Conservation (phyloP, 2,329 filamentous ascomycete species). For the Pseudogymnoascus sp. region DNA sequence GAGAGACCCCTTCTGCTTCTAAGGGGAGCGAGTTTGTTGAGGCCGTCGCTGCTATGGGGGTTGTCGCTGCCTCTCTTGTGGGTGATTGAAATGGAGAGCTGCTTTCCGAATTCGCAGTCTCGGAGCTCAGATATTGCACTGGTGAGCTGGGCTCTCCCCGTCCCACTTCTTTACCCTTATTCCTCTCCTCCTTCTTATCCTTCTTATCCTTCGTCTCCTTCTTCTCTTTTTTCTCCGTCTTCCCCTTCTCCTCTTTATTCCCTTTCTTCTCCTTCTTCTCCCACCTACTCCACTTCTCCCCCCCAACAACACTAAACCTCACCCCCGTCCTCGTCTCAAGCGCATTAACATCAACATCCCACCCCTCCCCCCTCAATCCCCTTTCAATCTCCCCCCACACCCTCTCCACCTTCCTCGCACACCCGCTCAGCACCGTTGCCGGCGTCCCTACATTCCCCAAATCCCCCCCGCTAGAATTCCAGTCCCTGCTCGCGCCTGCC, state of each 20-base stretch:
- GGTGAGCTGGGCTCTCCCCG: neutral
- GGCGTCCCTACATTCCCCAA: neutral
- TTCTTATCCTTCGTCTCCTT: too few relatives aligned
- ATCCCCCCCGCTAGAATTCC: neutral
- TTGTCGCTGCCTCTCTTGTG: neutral
- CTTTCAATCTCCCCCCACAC: constrained; percentile 16
- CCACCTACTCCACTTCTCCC: too few relatives aligned
- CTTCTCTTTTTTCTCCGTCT: too few relatives aligned
- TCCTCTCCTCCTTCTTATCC: neutral
- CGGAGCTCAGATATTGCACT: neutral
- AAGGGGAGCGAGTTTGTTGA: neutral
- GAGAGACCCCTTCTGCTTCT: neutral
- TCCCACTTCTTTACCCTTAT: neutral
- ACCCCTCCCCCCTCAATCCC: constrained; percentile 43
- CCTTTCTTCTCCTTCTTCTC: too few relatives aligned
- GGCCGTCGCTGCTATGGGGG: neutral
- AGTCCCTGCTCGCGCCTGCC: too few relatives aligned
- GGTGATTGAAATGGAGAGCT: neutral
- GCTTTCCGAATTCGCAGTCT: neutral
- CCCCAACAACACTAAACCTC: constrained; percentile 23
- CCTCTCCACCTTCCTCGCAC: neutral
- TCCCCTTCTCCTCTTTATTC: too few relatives aligned
- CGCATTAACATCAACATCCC: constrained; percentile 56
- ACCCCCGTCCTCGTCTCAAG: constrained; percentile 56
- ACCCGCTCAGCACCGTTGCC: neutral